These are phyloP conservation scores for Nymphaea colorata DNA, from an alignment of 164 flowering plant species.

Conservation along the genomic window DNA sequence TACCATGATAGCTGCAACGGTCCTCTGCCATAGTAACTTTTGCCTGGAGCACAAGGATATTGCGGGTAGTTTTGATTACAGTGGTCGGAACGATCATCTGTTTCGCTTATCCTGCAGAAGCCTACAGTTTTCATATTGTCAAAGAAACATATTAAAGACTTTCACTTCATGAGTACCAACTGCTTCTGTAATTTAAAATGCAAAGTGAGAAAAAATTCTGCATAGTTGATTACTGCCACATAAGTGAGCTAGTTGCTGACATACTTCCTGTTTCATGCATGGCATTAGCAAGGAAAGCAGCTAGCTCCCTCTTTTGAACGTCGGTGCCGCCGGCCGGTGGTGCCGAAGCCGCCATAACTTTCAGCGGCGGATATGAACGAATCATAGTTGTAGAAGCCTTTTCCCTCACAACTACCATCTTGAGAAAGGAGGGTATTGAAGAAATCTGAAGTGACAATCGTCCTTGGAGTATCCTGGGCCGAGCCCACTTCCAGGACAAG, in stretches of 20 bases:
- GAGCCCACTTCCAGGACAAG: not conserved
- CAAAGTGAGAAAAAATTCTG: not conserved
- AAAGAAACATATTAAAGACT: not conserved
- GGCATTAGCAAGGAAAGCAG: slow-evolving; percentile 44
- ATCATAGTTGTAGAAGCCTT: slow-evolving; percentile 31
- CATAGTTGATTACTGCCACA: not conserved
- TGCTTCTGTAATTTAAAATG: no score
- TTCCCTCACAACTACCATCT: slow-evolving; percentile 1
- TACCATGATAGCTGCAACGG: slow-evolving; percentile 23
- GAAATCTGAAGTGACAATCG: slow-evolving; percentile 1
- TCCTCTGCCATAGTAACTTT: slow-evolving; percentile 22
- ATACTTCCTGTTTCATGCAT: slow-evolving; percentile 40
- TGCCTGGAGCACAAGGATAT: slow-evolving; percentile 20
- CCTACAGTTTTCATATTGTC: slow-evolving; percentile 9
- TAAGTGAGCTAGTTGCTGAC: not conserved
- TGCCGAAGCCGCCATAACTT: slow-evolving; percentile 17
- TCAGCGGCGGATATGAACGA: slow-evolving; percentile 35
- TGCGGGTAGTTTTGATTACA: slow-evolving; percentile 9
- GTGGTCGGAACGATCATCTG: slow-evolving; percentile 12
- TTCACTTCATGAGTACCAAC: not conserved
- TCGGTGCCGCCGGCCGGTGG: slow-evolving; percentile 18
- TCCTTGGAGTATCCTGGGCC: slow-evolving; percentile 1
- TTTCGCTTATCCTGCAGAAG: slow-evolving; percentile 25
- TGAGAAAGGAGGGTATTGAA: not conserved
- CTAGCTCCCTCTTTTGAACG: slow-evolving; percentile 29